These are phyloP conservation scores for Talaromyces sp. DNA, from an alignment of 2,329 filamentous ascomycete genomes.

Conservation along the genomic window DNA sequence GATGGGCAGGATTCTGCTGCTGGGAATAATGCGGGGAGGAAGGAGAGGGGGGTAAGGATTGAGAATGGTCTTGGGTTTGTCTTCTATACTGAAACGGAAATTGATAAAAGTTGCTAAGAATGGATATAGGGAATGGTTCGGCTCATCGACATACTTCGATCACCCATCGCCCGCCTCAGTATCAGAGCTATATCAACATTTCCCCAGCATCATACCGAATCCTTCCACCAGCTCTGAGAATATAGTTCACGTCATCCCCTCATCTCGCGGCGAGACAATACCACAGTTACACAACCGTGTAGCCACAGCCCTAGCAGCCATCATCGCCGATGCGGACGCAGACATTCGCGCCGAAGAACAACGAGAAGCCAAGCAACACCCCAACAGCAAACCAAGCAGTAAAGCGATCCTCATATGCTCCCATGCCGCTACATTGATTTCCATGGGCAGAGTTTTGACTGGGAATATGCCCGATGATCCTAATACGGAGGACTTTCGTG, in stretches of 20 bases:
- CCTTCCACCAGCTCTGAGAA: conserved; percentile 50
- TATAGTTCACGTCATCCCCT: conserved; percentile 65
- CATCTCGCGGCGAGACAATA: conserved; percentile 73
- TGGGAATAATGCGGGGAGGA: conserved; percentile 15
- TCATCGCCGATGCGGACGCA: conserved; percentile 70
- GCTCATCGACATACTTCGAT: conserved; percentile 71
- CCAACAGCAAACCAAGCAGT: conserved; percentile 42
- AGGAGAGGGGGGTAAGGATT: conserved; percentile 45
- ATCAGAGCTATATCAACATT: conserved; percentile 62
- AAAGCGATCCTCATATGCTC: conserved; percentile 74
- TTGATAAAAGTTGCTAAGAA: too few species aligned
- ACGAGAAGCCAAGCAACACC: conserved; percentile 28
- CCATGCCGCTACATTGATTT: conserved; percentile 87
- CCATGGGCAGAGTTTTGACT: conserved; percentile 77
- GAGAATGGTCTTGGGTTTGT: conserved; percentile 55
- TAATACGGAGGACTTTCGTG: conserved; percentile 75
- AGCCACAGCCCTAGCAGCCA: conserved; percentile 64
- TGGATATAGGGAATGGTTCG: conserved; percentile 95
- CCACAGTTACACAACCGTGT: conserved; percentile 76
- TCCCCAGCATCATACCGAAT: conserved; percentile 55
- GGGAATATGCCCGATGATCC: conserved; percentile 70
- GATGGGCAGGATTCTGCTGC: neutral
- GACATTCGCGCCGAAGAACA: conserved; percentile 43
- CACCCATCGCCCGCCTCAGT: conserved; percentile 75
- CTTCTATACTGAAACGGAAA: too few species aligned